Evolutionary conservation across 352 stramenopile species (phyloP).

Genomic region (Globisporangium ultimum): DNA sequence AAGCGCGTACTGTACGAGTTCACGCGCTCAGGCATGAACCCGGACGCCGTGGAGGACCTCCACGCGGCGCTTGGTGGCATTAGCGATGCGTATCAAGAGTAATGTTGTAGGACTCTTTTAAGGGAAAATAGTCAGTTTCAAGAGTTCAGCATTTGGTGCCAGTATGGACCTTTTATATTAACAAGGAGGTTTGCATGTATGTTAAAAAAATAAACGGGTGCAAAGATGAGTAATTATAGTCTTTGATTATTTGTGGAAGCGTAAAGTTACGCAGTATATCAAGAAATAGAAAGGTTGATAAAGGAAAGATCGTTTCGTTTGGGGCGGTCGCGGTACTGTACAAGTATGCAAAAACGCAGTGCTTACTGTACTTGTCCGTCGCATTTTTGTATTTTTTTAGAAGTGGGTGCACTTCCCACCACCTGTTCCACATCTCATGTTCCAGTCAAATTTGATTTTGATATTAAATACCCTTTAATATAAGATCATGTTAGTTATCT

Average conservation of each 20-base stretch:
- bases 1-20: constrained; percentile 75
- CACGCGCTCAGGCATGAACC: constrained; percentile 65
- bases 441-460: too few species aligned
- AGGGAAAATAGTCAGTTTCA: neutral
- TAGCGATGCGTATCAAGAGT: constrained; percentile 40
- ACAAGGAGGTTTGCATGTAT: neutral
- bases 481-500: too few species aligned
- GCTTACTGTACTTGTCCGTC: neutral
- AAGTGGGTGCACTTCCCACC: constrained; percentile 6
- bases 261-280: too few species aligned
- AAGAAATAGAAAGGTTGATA: too few species aligned
- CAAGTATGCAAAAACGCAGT: constrained; percentile 6
- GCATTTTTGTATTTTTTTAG: neutral
- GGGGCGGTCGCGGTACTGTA: too few species aligned
- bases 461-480: too few species aligned
- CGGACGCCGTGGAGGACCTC: constrained; percentile 62
- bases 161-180: too few species aligned
- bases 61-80: constrained; percentile 36
- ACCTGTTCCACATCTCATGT: too few species aligned
- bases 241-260: neutral
- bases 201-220: neutral
- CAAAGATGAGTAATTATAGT: neutral
- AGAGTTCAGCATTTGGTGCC: neutral
- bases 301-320: too few species aligned
- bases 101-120: too few species aligned